phyloP scores from a whole-genome alignment of 2,329 filamentous ascomycete species.

The Colletotrichum sp. region DNA sequence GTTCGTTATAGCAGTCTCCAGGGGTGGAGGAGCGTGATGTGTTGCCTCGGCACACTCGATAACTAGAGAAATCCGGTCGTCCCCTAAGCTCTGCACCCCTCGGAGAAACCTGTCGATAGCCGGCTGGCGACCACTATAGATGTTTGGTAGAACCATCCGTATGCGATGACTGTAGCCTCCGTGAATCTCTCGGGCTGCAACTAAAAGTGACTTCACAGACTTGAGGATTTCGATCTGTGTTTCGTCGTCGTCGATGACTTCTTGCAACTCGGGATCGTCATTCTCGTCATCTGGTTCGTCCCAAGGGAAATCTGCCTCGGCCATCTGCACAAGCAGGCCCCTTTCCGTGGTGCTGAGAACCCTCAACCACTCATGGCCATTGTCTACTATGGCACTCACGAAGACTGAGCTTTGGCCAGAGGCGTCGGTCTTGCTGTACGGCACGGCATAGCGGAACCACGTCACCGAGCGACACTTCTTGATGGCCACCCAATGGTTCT shows the following conservation, averaged over 20 bases:
- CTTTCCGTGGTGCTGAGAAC: slow-evolving; percentile 33
- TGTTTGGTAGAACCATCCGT: slow-evolving; percentile 38
- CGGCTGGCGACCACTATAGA: slow-evolving; percentile 27
- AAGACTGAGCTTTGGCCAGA: neutral
- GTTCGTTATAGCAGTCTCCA: slow-evolving; percentile 31
- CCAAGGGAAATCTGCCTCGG: slow-evolving; percentile 43
- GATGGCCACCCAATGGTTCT: slow-evolving; percentile 12
- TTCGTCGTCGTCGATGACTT: slow-evolving; percentile 39
- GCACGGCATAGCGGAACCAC: slow-evolving; percentile 4
- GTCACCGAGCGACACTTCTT: slow-evolving; percentile 12
- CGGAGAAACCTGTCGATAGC: slow-evolving; percentile 37
- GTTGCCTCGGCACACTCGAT: slow-evolving; percentile 28
- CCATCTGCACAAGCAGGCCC: slow-evolving; percentile 41
- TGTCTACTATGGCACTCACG: slow-evolving; percentile 28
- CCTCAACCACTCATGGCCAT: slow-evolving; percentile 40
- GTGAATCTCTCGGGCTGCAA: slow-evolving; percentile 37
- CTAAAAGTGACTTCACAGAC: slow-evolving; percentile 33
- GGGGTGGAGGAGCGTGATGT: slow-evolving; percentile 26
- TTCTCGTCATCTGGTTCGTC: slow-evolving; percentile 27
- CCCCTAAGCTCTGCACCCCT: slow-evolving; percentile 29
- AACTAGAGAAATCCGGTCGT: slow-evolving; percentile 30
- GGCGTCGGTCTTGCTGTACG: neutral
- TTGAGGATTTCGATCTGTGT: slow-evolving; percentile 27
- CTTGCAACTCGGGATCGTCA: slow-evolving; percentile 31
- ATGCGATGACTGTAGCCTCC: slow-evolving; percentile 35